These are phyloP conservation scores for Rhodomyrtus tomentosa DNA, from an alignment of 345 rosid species.

Conservation along the genomic window DNA sequence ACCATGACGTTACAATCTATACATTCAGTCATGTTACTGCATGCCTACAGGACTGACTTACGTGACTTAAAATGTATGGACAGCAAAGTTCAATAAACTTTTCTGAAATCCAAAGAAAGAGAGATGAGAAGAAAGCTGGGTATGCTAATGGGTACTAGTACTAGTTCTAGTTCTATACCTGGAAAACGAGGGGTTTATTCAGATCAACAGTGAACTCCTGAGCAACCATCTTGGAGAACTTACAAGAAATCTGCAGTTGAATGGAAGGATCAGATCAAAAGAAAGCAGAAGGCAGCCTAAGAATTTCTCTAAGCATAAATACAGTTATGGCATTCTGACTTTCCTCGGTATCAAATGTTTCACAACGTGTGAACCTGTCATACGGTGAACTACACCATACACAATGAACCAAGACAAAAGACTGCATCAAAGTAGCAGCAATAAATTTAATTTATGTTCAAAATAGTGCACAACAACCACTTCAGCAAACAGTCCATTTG, in stretches of 20 bases:
- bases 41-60: not conserved
- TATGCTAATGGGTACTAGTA: not conserved
- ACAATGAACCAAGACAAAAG: not conserved
- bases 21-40: not conserved
- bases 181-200: constrained; percentile 82
- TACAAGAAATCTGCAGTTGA: constrained; percentile 3
- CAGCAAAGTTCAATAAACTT: too few relatives aligned
- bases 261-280: not conserved
- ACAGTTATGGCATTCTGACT: not conserved
- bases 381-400: not conserved
- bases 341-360: not conserved
- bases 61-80: not conserved
- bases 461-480: not conserved
- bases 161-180: constrained; percentile 29
- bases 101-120: not conserved
- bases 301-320: not conserved
- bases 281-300: not conserved
- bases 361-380: not conserved
- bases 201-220: constrained; percentile 71
- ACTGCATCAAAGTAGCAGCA: not conserved
- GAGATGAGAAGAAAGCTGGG: not conserved
- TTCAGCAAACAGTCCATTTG: not conserved
- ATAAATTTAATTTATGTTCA: not conserved
- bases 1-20: not conserved
- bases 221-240: constrained; percentile 59